These are phyloP conservation scores for Eudorina sp. DNA, from an alignment of 139 green algal species.

Conservation along the genomic window DNA sequence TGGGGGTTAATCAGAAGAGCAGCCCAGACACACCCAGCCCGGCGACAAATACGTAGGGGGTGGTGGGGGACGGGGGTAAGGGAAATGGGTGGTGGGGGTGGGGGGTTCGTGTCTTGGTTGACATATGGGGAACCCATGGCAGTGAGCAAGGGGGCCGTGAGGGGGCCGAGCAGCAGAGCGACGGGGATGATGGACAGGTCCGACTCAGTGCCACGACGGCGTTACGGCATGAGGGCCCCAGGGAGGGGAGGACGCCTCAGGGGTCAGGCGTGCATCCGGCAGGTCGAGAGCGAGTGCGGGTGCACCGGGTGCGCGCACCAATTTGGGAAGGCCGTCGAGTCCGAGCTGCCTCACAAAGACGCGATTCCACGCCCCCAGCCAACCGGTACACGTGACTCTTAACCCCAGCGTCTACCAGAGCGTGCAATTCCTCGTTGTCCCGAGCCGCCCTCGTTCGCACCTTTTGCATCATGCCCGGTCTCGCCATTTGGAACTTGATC, in stretches of 20 bases:
- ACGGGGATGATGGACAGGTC: no score
- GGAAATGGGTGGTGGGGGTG: no score
- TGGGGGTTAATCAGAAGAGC: not conserved
- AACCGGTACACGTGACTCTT: not conserved
- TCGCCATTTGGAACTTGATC: constrained; percentile 37
- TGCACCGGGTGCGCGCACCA: no score
- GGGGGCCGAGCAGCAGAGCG: no score
- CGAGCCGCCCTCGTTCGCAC: not conserved
- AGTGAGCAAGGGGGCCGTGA: no score
- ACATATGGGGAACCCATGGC: not conserved
- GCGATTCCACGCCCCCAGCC: not conserved
- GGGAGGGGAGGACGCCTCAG: no score
- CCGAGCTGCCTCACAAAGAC: not conserved
- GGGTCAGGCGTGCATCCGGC: no score
- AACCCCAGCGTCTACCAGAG: not conserved
- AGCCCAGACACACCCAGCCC: not conserved
- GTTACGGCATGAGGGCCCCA: no score
- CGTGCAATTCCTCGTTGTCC: not conserved
- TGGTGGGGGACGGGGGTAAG: no score
- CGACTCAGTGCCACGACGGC: no score
- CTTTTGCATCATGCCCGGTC: constrained; percentile 54
- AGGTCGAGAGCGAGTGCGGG: no score
- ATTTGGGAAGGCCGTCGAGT: not conserved
- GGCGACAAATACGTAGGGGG: not conserved
- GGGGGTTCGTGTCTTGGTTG: no score